A percentile compares a stretch with the other conserved stretches of the same genome.
Evolutionary conservation across 495 filamentous ascomycete genomes (phyloP).

Genomic region (Penicillium waksmanii): DNA sequence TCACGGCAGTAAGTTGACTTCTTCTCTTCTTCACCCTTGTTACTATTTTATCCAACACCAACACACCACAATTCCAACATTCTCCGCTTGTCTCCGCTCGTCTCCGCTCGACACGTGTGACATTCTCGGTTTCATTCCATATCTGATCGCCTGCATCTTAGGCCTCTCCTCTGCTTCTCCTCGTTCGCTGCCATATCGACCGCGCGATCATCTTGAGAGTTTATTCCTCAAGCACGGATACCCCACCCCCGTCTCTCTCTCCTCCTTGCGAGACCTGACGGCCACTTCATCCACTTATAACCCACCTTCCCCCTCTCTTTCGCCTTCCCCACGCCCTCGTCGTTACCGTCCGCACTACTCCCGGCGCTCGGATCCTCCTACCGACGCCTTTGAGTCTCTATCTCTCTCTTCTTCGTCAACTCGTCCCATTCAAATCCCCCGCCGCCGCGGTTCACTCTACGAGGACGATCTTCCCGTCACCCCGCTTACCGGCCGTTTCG

Average conservation of each 20-base stretch:
- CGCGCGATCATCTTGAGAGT: conserved; percentile 75
- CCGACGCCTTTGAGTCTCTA: conserved; percentile 34
- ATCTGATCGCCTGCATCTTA: conserved; percentile 65
- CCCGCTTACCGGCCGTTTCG: conserved; percentile 49
- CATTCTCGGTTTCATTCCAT: conserved; percentile 45
- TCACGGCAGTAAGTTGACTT: conserved; percentile 13
- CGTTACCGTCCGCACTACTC: conserved; percentile 20
- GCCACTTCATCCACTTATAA: conserved; percentile 69
- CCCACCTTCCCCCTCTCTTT: conserved; percentile 40
- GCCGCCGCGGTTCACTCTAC: conserved; percentile 28
- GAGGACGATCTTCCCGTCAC: conserved; percentile 47
- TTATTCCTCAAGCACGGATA: conserved; percentile 53
- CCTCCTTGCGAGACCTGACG: conserved; percentile 72
- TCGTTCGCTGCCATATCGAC: conserved; percentile 66
- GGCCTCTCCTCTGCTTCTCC: conserved; percentile 49
- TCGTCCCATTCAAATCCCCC: conserved; percentile 48
- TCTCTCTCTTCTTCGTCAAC: conserved; percentile 36
- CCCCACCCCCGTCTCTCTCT: conserved; percentile 65
- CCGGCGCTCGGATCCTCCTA: conserved; percentile 22
- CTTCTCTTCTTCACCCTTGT: conserved; percentile 40
- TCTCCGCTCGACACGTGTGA: conserved; percentile 37
- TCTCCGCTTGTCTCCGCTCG: conserved; percentile 18
- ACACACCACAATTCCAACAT: conserved; percentile 29
- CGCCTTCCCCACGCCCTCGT: conserved; percentile 5
- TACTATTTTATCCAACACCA: conserved; percentile 21